These are phyloP conservation scores for Naganishia liquefaciens DNA, from an alignment of 1,284 basidiomycete genomes.

Conservation along the genomic window DNA sequence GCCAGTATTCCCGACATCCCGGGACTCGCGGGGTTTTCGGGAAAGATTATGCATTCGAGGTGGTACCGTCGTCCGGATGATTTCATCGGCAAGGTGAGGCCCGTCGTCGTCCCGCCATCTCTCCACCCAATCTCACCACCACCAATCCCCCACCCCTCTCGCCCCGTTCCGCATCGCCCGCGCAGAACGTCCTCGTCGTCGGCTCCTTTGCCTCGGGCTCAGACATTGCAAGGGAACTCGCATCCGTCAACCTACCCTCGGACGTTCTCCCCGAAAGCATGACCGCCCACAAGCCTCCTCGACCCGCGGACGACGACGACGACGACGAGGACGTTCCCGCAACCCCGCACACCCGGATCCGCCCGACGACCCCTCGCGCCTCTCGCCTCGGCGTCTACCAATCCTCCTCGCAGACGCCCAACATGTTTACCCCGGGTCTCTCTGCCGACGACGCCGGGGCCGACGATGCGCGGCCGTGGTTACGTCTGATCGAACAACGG, in stretches of 20 bases:
- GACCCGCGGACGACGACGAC: not conserved
- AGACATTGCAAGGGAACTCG: constrained; percentile 59
- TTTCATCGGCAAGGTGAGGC: constrained; percentile 38
- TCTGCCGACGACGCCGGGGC: constrained; percentile 8
- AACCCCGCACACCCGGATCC: constrained; percentile 3
- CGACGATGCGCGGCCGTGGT: constrained; percentile 41
- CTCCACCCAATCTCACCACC: not conserved
- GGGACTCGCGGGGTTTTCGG: constrained; percentile 53
- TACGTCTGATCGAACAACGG: constrained; percentile 42
- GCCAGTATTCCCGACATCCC: constrained; percentile 55
- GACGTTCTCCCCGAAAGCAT: constrained; percentile 27
- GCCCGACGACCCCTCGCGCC: constrained; percentile 26
- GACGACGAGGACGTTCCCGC: constrained; percentile 1
- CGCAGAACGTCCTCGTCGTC: constrained; percentile 56
- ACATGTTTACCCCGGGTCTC: constrained; percentile 26
- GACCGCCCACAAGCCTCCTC: constrained; percentile 1
- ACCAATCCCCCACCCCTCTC: not conserved
- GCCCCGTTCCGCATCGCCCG: not conserved
- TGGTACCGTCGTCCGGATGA: constrained; percentile 55
- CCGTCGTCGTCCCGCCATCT: not conserved
- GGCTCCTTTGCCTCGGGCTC: constrained; percentile 59
- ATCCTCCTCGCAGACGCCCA: constrained; percentile 24
- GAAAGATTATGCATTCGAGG: constrained; percentile 55
- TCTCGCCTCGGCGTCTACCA: constrained; percentile 27
- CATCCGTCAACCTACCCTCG: constrained; percentile 42